Base-by-base conservation (phyloP, 805 yeast species). In the Candida hungchunana region DNA sequence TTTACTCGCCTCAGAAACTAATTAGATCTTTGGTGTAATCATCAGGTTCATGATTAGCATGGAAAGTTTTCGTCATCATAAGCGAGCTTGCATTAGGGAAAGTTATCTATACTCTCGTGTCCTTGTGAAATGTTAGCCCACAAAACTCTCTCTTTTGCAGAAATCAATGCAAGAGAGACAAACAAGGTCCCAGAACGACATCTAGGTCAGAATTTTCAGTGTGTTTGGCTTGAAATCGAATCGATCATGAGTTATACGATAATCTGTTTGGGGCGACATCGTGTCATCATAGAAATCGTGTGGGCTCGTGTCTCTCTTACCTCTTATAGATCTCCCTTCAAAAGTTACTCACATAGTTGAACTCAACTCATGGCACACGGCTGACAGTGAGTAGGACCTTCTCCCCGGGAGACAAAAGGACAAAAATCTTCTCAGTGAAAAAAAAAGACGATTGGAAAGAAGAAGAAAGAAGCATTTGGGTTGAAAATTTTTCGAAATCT, bases 211-310 rank as follows among this genome's bases (percentile, higher is more conserved):
- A 53, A 51, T 51, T 53, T 51, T 51, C 56, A 51, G 58, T 51
- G 53, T 46, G 58, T 53, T 53, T 53, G 58, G 58, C 56, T 37
- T 39, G 43, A 45, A 43, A 46, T 46, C 56, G 54, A 42, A 29
- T 53, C 58, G 43, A 50, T 53, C 58, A 53, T 51, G 50, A 36
- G 39, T 40, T 46, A 46, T 43, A 50, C 56, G 56, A 51, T 50
- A 49, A 52, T 53, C 58, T 44, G 58, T 41, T 53, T 53, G 58
- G 58, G 58, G 58, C 58, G 58, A 53, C 58, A 43, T 36, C 37
- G 36, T 47, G 41, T 53, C 58, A 53, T 42, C 45, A 44, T 27
- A 17, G 29, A 32, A 39, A 36, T 6, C 21, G 9, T 7, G 23
- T 10, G 7, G 4, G 16, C n/a, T 18, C 26, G 7, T 21, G 16